Conservation (phyloP, 1,139 yeast species). For the Zygosaccharomyces pseudobailii region DNA sequence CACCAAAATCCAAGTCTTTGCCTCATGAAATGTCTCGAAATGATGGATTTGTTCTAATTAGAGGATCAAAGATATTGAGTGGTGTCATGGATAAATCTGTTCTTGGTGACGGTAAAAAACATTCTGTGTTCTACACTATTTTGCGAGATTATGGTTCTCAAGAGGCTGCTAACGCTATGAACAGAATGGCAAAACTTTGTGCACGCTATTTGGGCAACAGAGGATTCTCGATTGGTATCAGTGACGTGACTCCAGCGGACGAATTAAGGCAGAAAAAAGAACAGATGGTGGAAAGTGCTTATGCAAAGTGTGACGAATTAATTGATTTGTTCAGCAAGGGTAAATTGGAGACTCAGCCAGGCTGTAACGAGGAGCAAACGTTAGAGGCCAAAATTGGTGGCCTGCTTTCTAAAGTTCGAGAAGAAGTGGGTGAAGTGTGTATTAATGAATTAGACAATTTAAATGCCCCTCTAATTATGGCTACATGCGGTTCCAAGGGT, state of each 20-base stretch:
- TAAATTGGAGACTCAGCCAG: conserved; percentile 95
- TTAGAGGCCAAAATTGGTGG: conserved; percentile 98
- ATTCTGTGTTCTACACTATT: conserved; percentile 92
- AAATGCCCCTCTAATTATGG: conserved; percentile 98
- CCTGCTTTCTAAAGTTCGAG: conserved; percentile 90
- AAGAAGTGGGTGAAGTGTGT: conserved; percentile 98
- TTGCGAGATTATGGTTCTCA: conserved; percentile 92
- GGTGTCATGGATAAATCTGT: conserved; percentile 98
- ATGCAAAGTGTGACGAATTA: conserved; percentile 85
- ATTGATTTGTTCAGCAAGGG: conserved; percentile 78
- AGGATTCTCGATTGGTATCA: conserved; percentile 96
- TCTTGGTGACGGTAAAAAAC: conserved; percentile 96
- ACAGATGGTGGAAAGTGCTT: conserved; percentile 85
- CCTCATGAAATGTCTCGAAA: conserved; percentile 97
- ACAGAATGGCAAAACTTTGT: conserved; percentile 96
- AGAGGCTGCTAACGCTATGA: conserved; percentile 95
- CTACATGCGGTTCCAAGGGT: conserved; percentile 98
- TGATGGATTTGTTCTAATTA: conserved; percentile 86
- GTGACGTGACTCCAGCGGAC: conserved; percentile 91
- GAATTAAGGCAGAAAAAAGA: conserved; percentile 78
- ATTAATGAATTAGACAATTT: conserved; percentile 82
- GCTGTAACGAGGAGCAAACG: conserved; percentile 98
- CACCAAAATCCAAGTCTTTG: conserved; percentile 60
- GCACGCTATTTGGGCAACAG: conserved; percentile 91
- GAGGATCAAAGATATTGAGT: conserved; percentile 83